Base-by-base conservation (phyloP, 2,329 filamentous ascomycete species). In the Mycosphaerella arachidis region DNA sequence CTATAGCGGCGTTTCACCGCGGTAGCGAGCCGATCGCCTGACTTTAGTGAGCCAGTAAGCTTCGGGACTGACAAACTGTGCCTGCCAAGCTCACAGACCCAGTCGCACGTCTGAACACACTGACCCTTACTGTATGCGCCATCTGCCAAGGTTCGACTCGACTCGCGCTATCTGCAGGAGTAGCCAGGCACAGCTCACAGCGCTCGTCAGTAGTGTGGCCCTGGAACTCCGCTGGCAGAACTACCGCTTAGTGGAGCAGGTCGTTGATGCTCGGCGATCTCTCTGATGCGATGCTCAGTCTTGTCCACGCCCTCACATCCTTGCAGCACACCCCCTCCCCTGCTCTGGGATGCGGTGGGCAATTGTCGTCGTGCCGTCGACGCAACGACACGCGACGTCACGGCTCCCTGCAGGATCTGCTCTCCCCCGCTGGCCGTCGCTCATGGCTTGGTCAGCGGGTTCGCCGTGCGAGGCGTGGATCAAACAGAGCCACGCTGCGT, bases 41-140 rank as follows among this genome's bases (percentile, higher is more conserved):
- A 50, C 13, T 13, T 27, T 12, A 6, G 20, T 20, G 20, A 50
- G 31, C 53, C 33, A 27, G 30, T 24, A 3, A 27, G 37, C 27
- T 9, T 30, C 55, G 27, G 35, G 24, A 50, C 48, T 43, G 20
- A 18, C 27, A 46, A 30, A 13, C 45, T 20, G 56, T 58, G 29
- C 56, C 56, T 58, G 56, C 56, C 56, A 58, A 58, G 56, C 4
- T 8, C 24, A 30, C 27, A 30, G n/a, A 12, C 10, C 8, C 12
- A 35, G 18, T 24, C 29, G 45, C 53, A 46, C 53, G 6, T 40
- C 31, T 20, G 31, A 37, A 52, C 48, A 52, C 48, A 20, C 43
- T 50, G 37, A 50, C 45, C 29, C 33, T 24, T 24, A n/a, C 20
- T 2, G 24, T 24, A 24, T 24, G 40, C 55, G 46, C 55, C 55